These are phyloP conservation scores for Penicillium sp. DNA, from an alignment of 2,329 filamentous ascomycete species.

Conservation along the genomic window DNA sequence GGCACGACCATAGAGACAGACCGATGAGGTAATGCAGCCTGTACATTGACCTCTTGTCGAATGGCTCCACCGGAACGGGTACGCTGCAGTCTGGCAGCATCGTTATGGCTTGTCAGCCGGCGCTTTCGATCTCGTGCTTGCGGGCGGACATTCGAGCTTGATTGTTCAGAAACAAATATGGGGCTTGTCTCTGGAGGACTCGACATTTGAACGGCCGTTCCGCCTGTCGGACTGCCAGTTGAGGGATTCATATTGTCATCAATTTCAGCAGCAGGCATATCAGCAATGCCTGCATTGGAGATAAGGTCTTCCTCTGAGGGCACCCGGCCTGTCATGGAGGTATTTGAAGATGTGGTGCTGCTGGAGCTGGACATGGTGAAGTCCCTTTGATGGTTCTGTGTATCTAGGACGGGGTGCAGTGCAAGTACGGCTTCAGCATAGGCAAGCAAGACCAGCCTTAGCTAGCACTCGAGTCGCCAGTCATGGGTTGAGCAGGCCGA, in stretches of 20 bases:
- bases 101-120: conserved; percentile 41
- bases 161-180: background rate
- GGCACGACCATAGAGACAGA: conserved; percentile 25
- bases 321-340: background rate
- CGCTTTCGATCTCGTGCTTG: conserved; percentile 42
- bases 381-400: background rate
- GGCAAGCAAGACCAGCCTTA: conserved; percentile 2
- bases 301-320: background rate
- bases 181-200: background rate
- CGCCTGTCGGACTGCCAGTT: background rate
- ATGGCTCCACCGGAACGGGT: conserved; percentile 12
- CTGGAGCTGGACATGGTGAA: conserved; percentile 13
- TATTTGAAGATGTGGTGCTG: conserved; percentile 10
- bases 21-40: conserved; percentile 27
- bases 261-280: background rate
- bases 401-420: background rate
- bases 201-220: background rate
- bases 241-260: background rate
- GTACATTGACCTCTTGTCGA: background rate
- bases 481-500: background rate
- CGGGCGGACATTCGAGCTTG: background rate
- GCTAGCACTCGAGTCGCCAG: background rate
- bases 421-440: background rate
- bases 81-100: conserved; percentile 27
- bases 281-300: background rate